Conservation (phyloP, 164 flowering plant species). For the Sextonia rubra region DNA sequence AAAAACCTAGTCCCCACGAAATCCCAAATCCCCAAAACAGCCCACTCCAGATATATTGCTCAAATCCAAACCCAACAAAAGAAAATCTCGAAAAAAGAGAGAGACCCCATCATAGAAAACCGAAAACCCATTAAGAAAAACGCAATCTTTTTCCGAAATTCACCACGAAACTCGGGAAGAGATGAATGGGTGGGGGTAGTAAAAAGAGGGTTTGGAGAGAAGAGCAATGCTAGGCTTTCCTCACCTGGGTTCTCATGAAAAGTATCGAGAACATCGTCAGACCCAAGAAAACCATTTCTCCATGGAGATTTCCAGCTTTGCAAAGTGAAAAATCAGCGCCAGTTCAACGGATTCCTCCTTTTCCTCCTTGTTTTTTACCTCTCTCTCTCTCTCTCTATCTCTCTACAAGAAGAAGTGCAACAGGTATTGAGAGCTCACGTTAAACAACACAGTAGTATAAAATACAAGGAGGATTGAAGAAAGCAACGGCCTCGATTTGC, state of each 20-base stretch:
- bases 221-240: neutral
- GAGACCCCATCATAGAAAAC: constrained; percentile 7
- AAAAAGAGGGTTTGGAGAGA: constrained; percentile 1
- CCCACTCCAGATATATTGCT: constrained; percentile 14
- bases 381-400: neutral
- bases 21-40: constrained; percentile 12
- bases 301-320: constrained; percentile 16
- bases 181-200: neutral
- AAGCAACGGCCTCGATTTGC: constrained; percentile 29
- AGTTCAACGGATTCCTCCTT: neutral
- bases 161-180: neutral
- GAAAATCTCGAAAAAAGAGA: neutral
- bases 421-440: neutral
- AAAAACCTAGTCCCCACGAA: constrained; percentile 15
- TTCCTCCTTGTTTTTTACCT: neutral
- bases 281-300: constrained; percentile 12
- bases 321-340: neutral
- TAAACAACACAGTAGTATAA: too few species aligned
- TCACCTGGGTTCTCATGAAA: constrained; percentile 30
- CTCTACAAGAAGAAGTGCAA: neutral
- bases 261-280: constrained; percentile 2
- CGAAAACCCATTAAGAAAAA: neutral
- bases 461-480: neutral
- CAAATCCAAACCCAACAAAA: constrained; percentile 6
- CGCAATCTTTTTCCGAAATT: constrained; percentile 1